Percentiles rank a stretch among this genome's conserved stretches.
Evolutionary conservation across 2,329 filamentous ascomycete species (phyloP).

Genomic region (Pseudogymnoascus sp.): DNA sequence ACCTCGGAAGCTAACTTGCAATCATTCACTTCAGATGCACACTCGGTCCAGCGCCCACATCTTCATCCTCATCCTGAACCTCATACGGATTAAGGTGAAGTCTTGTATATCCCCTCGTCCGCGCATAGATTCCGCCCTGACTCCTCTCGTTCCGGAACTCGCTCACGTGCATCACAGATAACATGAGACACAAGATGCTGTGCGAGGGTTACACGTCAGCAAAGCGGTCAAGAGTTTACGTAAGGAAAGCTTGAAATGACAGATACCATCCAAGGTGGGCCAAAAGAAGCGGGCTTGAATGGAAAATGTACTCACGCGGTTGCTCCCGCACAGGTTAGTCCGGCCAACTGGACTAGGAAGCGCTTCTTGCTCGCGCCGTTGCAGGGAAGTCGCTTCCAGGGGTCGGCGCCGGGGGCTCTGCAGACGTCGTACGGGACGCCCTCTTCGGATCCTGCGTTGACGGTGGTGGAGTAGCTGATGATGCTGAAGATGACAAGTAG

Average conservation of each 20-base stretch:
- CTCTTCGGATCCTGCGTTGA: background rate
- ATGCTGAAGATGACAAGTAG: background rate
- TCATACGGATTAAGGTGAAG: conserved; percentile 2
- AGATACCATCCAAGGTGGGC: background rate
- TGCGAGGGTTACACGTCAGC: background rate
- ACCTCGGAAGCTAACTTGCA: background rate
- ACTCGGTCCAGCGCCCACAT: background rate
- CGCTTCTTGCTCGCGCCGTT: background rate
- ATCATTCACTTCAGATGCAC: background rate
- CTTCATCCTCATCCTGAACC: conserved; percentile 4
- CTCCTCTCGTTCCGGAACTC: background rate
- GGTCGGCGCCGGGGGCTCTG: background rate
- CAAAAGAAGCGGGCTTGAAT: background rate
- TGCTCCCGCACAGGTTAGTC: background rate
- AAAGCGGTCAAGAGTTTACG: background rate
- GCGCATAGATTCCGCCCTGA: background rate
- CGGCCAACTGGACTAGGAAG: background rate
- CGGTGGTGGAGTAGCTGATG: background rate
- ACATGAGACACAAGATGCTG: conserved; percentile 1
- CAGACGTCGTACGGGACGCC: background rate
- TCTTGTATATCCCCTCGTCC: conserved; percentile 2
- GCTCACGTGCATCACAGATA: background rate
- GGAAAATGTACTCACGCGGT: background rate
- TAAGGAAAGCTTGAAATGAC: background rate
- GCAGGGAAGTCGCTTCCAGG: background rate